Evolutionary conservation across 495 filamentous ascomycete species (phyloP).

Genomic region (Lineolata rhizophorae): DNA sequence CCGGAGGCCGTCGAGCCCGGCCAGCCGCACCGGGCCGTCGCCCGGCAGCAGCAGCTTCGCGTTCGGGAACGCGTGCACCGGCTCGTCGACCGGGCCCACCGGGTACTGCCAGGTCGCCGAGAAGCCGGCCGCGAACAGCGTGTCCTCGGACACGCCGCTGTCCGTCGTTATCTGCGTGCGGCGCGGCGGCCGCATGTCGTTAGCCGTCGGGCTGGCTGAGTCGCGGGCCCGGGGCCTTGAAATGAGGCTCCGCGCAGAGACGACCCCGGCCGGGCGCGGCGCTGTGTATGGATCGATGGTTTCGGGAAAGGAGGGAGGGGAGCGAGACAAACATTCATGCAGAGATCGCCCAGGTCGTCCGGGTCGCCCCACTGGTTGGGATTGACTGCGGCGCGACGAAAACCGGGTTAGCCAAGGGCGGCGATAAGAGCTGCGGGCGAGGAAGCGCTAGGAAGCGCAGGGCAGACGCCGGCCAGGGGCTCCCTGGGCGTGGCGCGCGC

Average conservation of each 20-base stretch:
- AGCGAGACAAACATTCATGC: conserved; percentile 2
- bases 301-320: no score
- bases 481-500: no score
- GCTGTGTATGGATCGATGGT: background rate
- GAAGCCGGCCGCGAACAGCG: conserved; percentile 17
- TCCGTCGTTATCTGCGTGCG: conserved; percentile 16
- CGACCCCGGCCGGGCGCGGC: background rate
- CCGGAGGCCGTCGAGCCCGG: conserved; percentile 9
- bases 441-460: no score
- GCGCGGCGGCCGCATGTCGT: conserved; percentile 1
- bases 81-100: conserved; percentile 11
- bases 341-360: conserved; percentile 1
- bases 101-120: conserved; percentile 17
- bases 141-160: conserved; percentile 18
- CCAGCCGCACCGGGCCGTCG: conserved; percentile 11
- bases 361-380: conserved; percentile 2
- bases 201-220: no score
- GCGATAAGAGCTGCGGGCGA: no score
- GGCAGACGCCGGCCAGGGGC: no score
- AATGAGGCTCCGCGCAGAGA: background rate
- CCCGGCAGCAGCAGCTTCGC: conserved; percentile 7
- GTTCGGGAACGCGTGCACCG: conserved; percentile 22
- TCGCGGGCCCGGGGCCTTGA: no score
- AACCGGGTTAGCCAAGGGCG: no score
- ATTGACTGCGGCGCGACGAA: conserved; percentile 3